Conservation (phyloP, 2,329 filamentous ascomycete species). For the Penicillium brevicompactum region DNA sequence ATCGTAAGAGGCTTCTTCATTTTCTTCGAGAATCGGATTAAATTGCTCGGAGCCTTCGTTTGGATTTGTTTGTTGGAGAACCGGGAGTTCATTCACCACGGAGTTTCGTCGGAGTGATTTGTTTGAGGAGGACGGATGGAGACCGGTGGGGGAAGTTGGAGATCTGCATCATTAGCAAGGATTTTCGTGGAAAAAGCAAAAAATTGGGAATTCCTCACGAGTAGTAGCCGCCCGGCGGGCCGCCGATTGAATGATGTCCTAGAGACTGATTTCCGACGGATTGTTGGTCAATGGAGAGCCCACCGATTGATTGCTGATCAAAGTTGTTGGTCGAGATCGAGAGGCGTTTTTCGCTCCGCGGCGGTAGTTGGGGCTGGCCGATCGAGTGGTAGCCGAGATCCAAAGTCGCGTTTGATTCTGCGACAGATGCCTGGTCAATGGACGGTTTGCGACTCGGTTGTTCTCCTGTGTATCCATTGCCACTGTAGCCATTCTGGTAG, state of each 20-base stretch:
- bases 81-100: conserved; percentile 25
- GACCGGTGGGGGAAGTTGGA: conserved; percentile 2
- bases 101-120: conserved; percentile 24
- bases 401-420: neutral
- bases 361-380: neutral
- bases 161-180: conserved; percentile 12
- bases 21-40: conserved; percentile 29
- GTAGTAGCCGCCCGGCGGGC: neutral
- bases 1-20: conserved; percentile 33
- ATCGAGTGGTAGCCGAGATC: neutral
- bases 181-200: neutral
- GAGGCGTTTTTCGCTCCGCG: neutral
- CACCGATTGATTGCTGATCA: neutral
- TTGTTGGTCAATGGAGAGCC: neutral
- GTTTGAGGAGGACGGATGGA: conserved; percentile 19
- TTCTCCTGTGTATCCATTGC: neutral
- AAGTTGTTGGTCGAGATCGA: neutral
- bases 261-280: conserved; percentile 1
- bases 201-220: neutral
- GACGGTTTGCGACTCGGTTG: neutral
- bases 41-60: conserved; percentile 25
- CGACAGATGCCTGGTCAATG: conserved; percentile 1
- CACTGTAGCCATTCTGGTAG: neutral
- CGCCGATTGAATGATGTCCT: conserved; percentile 1
- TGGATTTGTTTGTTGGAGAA: conserved; percentile 28